These are phyloP conservation scores for Monsonia emarginata DNA, from an alignment of 441 rosid species.

Conservation along the genomic window DNA sequence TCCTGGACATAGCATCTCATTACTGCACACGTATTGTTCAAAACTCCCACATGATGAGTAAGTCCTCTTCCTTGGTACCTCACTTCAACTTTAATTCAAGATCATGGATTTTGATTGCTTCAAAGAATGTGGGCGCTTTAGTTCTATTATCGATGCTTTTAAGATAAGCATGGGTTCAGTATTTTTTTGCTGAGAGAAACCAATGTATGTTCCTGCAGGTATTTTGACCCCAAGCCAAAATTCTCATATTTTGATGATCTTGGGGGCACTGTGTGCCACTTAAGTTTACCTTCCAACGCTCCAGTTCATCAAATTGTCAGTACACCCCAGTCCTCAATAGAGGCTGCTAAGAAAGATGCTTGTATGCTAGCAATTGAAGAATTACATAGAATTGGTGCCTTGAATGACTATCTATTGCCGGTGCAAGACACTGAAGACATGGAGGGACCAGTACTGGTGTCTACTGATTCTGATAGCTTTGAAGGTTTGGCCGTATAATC, in stretches of 20 bases:
- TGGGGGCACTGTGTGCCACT: conserved; percentile 62
- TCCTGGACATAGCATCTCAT: conserved; percentile 76
- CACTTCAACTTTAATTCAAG: conserved; percentile 9
- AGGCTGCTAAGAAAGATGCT: conserved; percentile 79
- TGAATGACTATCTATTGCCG: conserved; percentile 62
- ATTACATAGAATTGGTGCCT: conserved; percentile 73
- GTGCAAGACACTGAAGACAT: conserved; percentile 29
- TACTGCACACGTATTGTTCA: conserved; percentile 73
- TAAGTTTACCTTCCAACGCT: conserved; percentile 77
- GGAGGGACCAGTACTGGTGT: conserved; percentile 29
- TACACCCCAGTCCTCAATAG: conserved; percentile 49
- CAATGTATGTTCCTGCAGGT: conserved; percentile 43
- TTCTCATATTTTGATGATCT: conserved; percentile 61
- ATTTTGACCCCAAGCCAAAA: conserved; percentile 68
- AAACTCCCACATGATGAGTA: conserved; percentile 95
- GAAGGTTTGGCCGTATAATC: conserved; percentile 43
- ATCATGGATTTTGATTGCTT: conserved; percentile 10
- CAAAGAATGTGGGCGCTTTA: conserved; percentile 5
- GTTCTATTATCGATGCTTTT: not conserved
- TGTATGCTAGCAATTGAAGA: conserved; percentile 72
- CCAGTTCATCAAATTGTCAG: conserved; percentile 54
- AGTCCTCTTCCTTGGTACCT: conserved; percentile 24
- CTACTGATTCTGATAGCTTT: conserved; percentile 27
- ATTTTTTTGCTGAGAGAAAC: conserved; percentile 13
- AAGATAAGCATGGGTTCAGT: not conserved